These are phyloP conservation scores for Durio zibethinus DNA, from an alignment of 345 rosid genomes.

Conservation along the genomic window DNA sequence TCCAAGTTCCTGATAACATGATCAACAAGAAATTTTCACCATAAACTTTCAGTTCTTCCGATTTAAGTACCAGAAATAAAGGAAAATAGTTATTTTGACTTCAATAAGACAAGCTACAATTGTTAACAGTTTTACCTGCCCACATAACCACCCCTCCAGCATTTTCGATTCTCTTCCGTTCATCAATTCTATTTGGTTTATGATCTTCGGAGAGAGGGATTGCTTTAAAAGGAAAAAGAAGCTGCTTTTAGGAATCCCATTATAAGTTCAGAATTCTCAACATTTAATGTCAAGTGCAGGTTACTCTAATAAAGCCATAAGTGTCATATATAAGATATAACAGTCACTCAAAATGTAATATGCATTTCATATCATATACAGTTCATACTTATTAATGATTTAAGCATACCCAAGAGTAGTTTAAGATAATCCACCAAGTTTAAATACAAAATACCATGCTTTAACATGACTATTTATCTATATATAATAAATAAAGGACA, in stretches of 20 bases:
- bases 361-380: neutral
- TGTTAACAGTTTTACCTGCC: constrained; percentile 63
- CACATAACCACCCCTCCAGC: constrained; percentile 98
- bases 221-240: constrained; percentile 43
- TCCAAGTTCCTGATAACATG: constrained; percentile 82
- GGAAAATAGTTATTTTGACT: neutral
- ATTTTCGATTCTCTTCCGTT: constrained; percentile 91
- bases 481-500: neutral
- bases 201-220: constrained; percentile 99
- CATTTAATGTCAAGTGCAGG: neutral
- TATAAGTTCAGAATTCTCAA: neutral
- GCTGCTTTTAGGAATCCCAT: constrained; percentile 9
- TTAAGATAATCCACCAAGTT: neutral
- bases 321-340: neutral
- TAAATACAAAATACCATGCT: neutral
- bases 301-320: neutral
- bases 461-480: neutral
- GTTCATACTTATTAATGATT: neutral
- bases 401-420: neutral
- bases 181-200: constrained; percentile 97
- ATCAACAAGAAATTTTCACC: constrained; percentile 10
- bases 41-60: neutral
- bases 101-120: constrained; percentile 1
- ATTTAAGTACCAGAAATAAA: neutral
- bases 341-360: neutral